Evolutionary conservation across 2,329 filamentous ascomycete genomes (phyloP), one percentile per base, ranked within the genome.

Genomic region (Alternaria sp.): DNA sequence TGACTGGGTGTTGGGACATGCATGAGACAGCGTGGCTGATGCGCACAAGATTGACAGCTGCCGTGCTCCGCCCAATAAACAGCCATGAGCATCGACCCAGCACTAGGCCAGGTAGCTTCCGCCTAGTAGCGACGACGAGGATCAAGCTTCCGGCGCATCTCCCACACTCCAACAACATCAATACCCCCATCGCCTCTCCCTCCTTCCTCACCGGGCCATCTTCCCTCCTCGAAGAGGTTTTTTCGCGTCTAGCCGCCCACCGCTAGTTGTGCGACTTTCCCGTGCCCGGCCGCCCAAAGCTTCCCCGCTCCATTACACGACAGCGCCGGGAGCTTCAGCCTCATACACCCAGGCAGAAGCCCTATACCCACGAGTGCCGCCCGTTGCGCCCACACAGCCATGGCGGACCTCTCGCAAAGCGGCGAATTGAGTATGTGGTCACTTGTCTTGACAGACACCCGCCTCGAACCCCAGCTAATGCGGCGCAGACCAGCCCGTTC

Each of bases 401-500:
- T 79, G 76, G 72, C 76, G 63, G 76, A 79, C 55, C 68, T 75
- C 61, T 56, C 74, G 54, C 63, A 66, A 47, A 72, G 72, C 61
- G 70, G 71, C 56, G 75, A 79, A 63, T 63, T 77, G 63, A 78
- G 76, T 78, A 72, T 52, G 74, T 71, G 16, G 26, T 39, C 51
- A 41, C 53, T 24, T 46, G 39, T 39, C 18, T 24, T n/a, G 26
- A 18, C 30, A 4, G 3, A 46, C 20, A 43, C 46, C 52, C 57
- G 34, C 38, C 11, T 47, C 47, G 14, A 16, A 34, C 30, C 36
- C 53, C n/a, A 59, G 68, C 72, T 73, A 69, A 70, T 54, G 54
- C 53, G 48, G 54, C 65, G 52, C 66, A 73, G 67, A 68, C 61
- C 67, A 70, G 65, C 67, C 89, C 65, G 91, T 90, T 79, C 87